phyloP scores from a whole-genome alignment of 2,329 filamentous ascomycete species.

The Colletotrichum truncatum region DNA sequence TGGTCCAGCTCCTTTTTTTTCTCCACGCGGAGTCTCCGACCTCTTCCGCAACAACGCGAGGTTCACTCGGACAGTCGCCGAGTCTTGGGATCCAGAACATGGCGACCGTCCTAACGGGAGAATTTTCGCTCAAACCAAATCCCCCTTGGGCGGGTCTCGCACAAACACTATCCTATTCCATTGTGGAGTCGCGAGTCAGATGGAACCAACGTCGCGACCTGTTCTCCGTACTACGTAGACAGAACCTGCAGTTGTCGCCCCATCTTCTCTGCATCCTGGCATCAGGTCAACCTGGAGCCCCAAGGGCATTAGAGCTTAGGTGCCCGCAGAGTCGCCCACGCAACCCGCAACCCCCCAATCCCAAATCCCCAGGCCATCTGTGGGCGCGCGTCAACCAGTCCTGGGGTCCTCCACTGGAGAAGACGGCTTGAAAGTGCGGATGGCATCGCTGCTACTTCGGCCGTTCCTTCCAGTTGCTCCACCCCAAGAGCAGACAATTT shows the following conservation, averaged over 20 bases:
- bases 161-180: not conserved
- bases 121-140: constrained; percentile 18
- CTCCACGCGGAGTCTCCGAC: constrained; percentile 19
- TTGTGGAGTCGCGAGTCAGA: constrained; percentile 15
- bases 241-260: constrained; percentile 1
- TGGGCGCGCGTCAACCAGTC: not conserved
- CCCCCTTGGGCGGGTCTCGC: constrained; percentile 9
- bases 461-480: constrained; percentile 26
- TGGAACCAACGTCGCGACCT: not conserved
- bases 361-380: constrained; percentile 14
- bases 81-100: constrained; percentile 14
- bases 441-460: constrained; percentile 27
- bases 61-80: constrained; percentile 11
- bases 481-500: constrained; percentile 14
- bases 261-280: not conserved
- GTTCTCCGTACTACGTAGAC: not conserved
- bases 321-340: not conserved
- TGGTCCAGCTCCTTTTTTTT: constrained; percentile 3
- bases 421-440: constrained; percentile 19
- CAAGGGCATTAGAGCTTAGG: constrained; percentile 10
- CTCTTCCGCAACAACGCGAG: not conserved
- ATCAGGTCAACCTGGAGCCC: constrained; percentile 9
- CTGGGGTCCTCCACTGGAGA: constrained; percentile 26
- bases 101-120: constrained; percentile 3
- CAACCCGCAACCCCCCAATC: not conserved